These are phyloP conservation scores for Sanghuangporus baumii DNA, from an alignment of 1,284 basidiomycete genomes.

Conservation along the genomic window DNA sequence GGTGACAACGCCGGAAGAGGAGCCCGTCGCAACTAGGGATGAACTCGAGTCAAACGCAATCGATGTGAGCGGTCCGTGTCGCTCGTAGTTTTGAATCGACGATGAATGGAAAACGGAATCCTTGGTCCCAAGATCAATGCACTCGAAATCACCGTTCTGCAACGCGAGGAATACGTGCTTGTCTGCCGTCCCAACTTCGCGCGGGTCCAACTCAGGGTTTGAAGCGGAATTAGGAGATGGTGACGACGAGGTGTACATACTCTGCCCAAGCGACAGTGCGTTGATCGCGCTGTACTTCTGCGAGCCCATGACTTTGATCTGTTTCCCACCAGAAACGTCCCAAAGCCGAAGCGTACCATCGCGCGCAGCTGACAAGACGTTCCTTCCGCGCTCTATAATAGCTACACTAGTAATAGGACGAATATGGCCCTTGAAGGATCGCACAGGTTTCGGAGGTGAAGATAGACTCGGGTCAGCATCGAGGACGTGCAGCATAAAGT, in stretches of 20 bases:
- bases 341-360: conserved; percentile 72
- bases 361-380: conserved; percentile 55
- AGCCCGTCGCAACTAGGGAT: conserved; percentile 55
- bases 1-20: conserved; percentile 51
- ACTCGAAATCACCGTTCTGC: conserved; percentile 50
- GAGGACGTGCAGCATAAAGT: conserved; percentile 57
- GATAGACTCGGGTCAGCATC: conserved; percentile 41
- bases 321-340: conserved; percentile 58
- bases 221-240: neutral
- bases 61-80: conserved; percentile 41
- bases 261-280: conserved; percentile 40
- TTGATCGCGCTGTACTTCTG: conserved; percentile 37
- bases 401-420: conserved; percentile 53
- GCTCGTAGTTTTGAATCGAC: conserved; percentile 19
- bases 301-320: conserved; percentile 36
- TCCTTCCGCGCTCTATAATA: conserved; percentile 60
- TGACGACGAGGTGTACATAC: conserved; percentile 1
- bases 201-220: conserved; percentile 26
- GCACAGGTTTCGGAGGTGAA: conserved; percentile 35
- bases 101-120: conserved; percentile 36
- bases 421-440: conserved; percentile 65
- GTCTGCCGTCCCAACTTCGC: conserved; percentile 44
- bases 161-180: conserved; percentile 52
- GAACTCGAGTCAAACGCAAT: conserved; percentile 40
- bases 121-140: conserved; percentile 53